Evolutionary conservation across 1,139 yeast species (phyloP), one percentile per base, ranked within the genome.

Genomic region (Debaryomyces fabryi): DNA sequence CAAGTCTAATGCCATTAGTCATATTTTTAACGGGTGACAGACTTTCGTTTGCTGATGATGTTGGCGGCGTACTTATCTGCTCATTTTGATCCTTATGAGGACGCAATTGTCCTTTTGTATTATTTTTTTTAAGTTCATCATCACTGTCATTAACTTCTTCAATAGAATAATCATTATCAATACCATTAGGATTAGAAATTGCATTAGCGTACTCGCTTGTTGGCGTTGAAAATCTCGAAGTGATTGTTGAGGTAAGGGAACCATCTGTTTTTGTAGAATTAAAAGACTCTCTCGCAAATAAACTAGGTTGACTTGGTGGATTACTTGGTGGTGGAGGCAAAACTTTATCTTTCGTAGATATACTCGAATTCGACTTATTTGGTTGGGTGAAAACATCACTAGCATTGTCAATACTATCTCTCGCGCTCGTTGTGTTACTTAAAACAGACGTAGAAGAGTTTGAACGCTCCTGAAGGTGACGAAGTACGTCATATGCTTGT

Each of bases 131-230:
- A 29, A 63, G 58, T 47, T 74, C 76, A 42, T 71, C 78, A 49
- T 74, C 78, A 29, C 74, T 65, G 51, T 72, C 75, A 52, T 72
- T 69, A 25, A 71, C 66, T 55, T 75, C 80, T 55, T 74, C 79
- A 47, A 75, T 74, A 8, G 73, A 69, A 60, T 68, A 23, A 48
- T 42, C 40, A n/a, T 37, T 43, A 10, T 44, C 47, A 12, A 3
- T 16, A n/a, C 23, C 42, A 13, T 20, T 32, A 10, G 29, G 23
- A 15, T 33, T 41, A 9, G 35, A 25, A n/a, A 15, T 35, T 18
- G 45, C 21, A 25, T 20, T 12, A 13, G n/a, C 44, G 24, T 43
- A 13, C 39, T 40, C 43, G 20, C 27, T 30, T n/a, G 36, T 25
- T 32, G 35, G 40, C 6, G 53, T 42, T n/a, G 63, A 57, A 35